Evolutionary conservation across 139 green algal species (phyloP), one percentile per base, ranked within the genome.

Genomic region (Coelastrella sp.): DNA sequence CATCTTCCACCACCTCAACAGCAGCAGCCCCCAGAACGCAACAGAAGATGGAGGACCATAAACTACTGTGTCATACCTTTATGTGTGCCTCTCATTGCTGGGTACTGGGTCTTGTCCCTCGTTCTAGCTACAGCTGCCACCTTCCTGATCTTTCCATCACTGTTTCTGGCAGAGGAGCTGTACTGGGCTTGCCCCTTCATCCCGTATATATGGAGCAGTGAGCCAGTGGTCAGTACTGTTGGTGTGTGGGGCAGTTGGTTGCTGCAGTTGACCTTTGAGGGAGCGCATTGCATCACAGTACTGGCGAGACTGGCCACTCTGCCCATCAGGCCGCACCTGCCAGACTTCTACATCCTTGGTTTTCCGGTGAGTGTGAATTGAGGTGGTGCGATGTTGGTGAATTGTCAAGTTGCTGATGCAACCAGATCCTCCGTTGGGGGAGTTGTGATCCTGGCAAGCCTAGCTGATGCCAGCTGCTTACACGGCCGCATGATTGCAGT

Each of bases 331-430:
- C 92, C 81, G 15, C 67, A 90, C 77, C 82, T 93, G 27, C 93
- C 94, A 9, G 51, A 89, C 64, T 96, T 97, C 57, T 96, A 94
- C 86, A 92, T 97, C 41, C 85, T 96, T 13, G 94, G 94, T 5
- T 97, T 96, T 81, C 94, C 94, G 11, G 88, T 92, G 53, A 64
- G 88, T 59, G 11, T 4, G 41, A 2, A n/a, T n/a, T n/a, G 43
- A n/a, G 57, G 13, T 9, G 57, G 19, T 66, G 57, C 57, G 17
- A 23, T 11, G 48, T 15, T 23, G 13, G 48, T 57, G 1, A 11
- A 4, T 2, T 57, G 48, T 57, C 13, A 57, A 15, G 48, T 23
- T 57, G n/a, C n/a, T n/a, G n/a, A n/a, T n/a, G n/a, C n/a, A n/a
- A n/a, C n/a, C n/a, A n/a, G n/a, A n/a, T n/a, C n/a, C n/a, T n/a